Conservation (phyloP, 306 rosid genomes). For the Castanea sativa region DNA sequence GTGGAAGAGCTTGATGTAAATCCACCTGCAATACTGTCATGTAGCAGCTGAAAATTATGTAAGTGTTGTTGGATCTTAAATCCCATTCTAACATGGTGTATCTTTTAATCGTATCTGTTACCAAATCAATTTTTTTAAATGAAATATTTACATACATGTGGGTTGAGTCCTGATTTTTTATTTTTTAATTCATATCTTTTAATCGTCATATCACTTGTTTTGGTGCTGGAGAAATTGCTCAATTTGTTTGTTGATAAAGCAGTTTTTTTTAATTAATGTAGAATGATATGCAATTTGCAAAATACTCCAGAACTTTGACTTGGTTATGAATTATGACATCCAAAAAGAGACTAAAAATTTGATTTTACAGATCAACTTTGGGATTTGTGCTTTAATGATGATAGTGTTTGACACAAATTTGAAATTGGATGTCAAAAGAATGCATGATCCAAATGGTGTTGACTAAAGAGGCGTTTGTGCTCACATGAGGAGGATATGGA, state of each 20-base stretch:
- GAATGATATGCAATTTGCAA: too few species aligned
- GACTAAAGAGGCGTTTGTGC: too few species aligned
- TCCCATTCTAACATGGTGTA: not conserved
- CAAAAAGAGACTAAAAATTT: too few species aligned
- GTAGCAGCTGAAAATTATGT: constrained; percentile 34
- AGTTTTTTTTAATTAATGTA: too few species aligned
- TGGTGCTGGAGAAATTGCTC: not conserved
- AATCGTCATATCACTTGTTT: not conserved
- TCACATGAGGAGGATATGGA: too few species aligned
- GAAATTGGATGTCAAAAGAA: too few species aligned
- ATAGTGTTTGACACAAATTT: too few species aligned
- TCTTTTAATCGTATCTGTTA: not conserved
- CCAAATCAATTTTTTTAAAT: not conserved
- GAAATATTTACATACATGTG: not conserved
- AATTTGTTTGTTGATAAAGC: not conserved
- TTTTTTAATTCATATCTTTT: not conserved
- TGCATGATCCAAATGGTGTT: too few species aligned
- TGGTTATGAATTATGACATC: too few species aligned
- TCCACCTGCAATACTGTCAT: constrained; percentile 25
- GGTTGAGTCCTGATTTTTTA: not conserved
- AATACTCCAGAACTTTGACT: too few species aligned
- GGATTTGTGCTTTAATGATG: too few species aligned
- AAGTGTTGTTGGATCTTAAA: constrained; percentile 16
- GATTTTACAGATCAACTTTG: too few species aligned
- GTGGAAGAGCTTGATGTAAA: constrained; percentile 17